Evolutionary conservation across 129 eudicot genomes (phyloP).

Genomic region (Helianthus tuberosus): DNA sequence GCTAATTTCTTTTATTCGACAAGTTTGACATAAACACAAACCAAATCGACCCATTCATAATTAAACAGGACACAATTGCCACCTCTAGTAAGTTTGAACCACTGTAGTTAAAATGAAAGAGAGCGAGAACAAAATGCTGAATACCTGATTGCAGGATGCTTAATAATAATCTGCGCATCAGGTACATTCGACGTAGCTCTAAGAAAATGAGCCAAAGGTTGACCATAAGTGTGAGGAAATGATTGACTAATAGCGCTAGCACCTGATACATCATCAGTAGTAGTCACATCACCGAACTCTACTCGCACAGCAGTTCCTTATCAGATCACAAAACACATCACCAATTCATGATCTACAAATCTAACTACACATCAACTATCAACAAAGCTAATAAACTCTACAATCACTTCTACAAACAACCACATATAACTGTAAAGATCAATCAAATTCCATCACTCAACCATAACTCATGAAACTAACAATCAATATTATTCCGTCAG

Average conservation of each 20-base stretch:
- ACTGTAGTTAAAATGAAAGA: too few relatives aligned
- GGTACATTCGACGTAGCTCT: constrained; percentile 86
- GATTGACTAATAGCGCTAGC: constrained; percentile 72
- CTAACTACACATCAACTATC: not conserved
- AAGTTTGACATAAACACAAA: too few relatives aligned
- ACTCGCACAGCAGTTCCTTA: constrained; percentile 96
- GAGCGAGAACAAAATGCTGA: not conserved
- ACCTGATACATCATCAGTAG: constrained; percentile 69
- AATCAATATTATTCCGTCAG: not conserved
- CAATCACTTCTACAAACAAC: not conserved
- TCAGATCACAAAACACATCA: constrained; percentile 1
- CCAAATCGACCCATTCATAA: too few relatives aligned
- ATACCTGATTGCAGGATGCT: constrained; percentile 88
- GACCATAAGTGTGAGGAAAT: too few relatives aligned
- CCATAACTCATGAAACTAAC: not conserved
- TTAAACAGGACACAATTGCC: too few relatives aligned
- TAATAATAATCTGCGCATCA: constrained; percentile 80
- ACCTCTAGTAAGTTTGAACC: too few relatives aligned
- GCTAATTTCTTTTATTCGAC: too few relatives aligned
- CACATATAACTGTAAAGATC: constrained; percentile 10
- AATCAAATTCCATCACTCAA: not conserved
- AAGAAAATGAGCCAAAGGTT: constrained; percentile 92
- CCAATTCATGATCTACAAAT: not conserved
- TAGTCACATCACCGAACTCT: constrained; percentile 89
- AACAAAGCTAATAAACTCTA: not conserved